These are phyloP conservation scores for Cyclocybe cylindracea DNA, from an alignment of 768 basidiomycete genomes.

Conservation along the genomic window DNA sequence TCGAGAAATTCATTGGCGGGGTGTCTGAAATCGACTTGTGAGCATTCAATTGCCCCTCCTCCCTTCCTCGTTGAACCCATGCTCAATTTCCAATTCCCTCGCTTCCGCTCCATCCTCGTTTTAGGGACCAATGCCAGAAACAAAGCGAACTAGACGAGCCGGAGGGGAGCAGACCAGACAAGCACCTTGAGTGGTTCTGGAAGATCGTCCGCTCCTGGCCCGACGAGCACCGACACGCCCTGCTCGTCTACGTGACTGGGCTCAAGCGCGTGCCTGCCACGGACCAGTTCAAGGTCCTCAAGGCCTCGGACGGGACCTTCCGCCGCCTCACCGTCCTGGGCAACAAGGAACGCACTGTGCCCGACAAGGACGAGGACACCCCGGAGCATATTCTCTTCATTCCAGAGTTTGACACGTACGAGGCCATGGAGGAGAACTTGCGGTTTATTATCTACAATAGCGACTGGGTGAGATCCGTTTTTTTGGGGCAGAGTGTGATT, in stretches of 20 bases:
- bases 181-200: conserved; percentile 26
- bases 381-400: conserved; percentile 27
- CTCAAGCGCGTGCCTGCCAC: conserved; percentile 25
- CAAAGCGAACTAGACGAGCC: conserved; percentile 8
- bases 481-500: background rate
- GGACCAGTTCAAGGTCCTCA: conserved; percentile 26
- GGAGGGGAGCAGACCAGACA: conserved; percentile 14
- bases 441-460: conserved; percentile 22
- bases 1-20: conserved; percentile 24
- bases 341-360: conserved; percentile 25
- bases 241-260: conserved; percentile 25
- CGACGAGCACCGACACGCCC: conserved; percentile 17
- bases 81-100: background rate
- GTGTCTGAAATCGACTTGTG: conserved; percentile 21
- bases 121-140: conserved; percentile 15
- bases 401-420: conserved; percentile 23
- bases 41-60: background rate
- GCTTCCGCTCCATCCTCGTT: background rate
- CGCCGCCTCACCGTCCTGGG: conserved; percentile 25
- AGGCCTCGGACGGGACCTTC: conserved; percentile 25
- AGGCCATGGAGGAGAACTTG: conserved; percentile 20
- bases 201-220: conserved; percentile 24
- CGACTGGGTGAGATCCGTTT: conserved; percentile 19
- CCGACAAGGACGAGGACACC: conserved; percentile 23
- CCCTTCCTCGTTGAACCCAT: background rate